Percentiles rank a stretch among this genome's conserved stretches.
phyloP scores from a whole-genome alignment of 106 monocot species.

The Xerophyta viscosa region DNA sequence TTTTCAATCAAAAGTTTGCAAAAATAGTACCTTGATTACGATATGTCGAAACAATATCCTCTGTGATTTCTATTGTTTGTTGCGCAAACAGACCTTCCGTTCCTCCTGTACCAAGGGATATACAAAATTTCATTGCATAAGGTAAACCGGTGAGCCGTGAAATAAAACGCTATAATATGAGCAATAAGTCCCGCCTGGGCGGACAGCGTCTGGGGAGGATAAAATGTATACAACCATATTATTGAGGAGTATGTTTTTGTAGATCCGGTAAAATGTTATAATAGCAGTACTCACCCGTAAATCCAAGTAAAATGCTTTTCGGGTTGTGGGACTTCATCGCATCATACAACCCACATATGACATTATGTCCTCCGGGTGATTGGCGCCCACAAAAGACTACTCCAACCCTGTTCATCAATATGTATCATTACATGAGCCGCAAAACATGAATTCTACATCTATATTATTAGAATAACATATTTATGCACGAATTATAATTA shows the following conservation, averaged over 20 bases:
- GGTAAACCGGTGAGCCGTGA: no score
- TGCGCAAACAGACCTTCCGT: constrained; percentile 50
- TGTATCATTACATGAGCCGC: neutral
- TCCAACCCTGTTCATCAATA: constrained; percentile 19
- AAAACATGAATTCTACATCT: neutral
- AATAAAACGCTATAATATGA: no score
- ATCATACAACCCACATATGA: constrained; percentile 33
- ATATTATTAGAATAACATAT: neutral
- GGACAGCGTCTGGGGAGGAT: no score
- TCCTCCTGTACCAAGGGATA: constrained; percentile 24
- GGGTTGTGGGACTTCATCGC: constrained; percentile 31
- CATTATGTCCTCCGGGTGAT: constrained; percentile 47
- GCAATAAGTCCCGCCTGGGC: no score
- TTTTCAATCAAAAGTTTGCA: no score
- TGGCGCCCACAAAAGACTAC: constrained; percentile 47
- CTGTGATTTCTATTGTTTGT: constrained; percentile 32
- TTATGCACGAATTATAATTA: neutral
- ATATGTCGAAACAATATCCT: constrained; percentile 26
- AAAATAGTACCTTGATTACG: constrained; percentile 35
- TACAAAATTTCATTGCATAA: neutral
- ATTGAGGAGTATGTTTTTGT: no score
- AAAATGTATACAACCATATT: no score
- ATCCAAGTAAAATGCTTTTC: constrained; percentile 24
- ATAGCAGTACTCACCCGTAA: constrained; percentile 22
- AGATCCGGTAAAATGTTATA: neutral